Percentiles rank a stretch among this genome's conserved stretches.
Evolutionary conservation across 257 asterid genomes (phyloP).

Genomic region (Anisodus tanguticus): DNA sequence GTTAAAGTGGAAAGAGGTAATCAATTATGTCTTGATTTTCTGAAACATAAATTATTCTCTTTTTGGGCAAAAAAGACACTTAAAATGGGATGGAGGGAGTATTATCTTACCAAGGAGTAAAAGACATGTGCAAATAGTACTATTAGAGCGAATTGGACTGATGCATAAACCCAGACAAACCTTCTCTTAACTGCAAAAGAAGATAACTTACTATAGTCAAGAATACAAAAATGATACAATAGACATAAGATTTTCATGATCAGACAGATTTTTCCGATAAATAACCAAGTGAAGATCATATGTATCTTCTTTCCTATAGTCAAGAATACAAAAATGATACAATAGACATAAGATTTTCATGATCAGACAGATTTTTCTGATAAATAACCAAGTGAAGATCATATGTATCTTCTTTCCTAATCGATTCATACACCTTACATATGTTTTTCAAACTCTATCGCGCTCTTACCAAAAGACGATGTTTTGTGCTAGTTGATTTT

Average conservation of each 20-base stretch:
- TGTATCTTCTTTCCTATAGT: neutral
- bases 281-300: neutral
- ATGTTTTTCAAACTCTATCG: neutral
- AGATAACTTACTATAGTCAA: constrained; percentile 10
- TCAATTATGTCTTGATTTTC: neutral
- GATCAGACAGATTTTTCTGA: neutral
- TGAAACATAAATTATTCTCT: neutral
- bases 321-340: neutral
- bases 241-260: neutral
- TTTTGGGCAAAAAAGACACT: neutral
- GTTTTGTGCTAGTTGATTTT: neutral
- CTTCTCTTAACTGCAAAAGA: constrained; percentile 62
- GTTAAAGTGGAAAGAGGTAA: too few species aligned
- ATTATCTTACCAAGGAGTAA: constrained; percentile 67
- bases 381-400: neutral
- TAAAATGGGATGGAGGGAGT: neutral
- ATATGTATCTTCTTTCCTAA: neutral
- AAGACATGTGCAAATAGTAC: constrained; percentile 81
- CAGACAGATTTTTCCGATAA: neutral
- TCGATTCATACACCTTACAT: neutral
- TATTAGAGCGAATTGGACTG: constrained; percentile 67
- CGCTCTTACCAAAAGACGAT: neutral
- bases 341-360: neutral
- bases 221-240: neutral
- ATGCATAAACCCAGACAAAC: constrained; percentile 80